Evolutionary conservation across 1,284 basidiomycete genomes (phyloP).

Genomic region (Trametes versicolor): DNA sequence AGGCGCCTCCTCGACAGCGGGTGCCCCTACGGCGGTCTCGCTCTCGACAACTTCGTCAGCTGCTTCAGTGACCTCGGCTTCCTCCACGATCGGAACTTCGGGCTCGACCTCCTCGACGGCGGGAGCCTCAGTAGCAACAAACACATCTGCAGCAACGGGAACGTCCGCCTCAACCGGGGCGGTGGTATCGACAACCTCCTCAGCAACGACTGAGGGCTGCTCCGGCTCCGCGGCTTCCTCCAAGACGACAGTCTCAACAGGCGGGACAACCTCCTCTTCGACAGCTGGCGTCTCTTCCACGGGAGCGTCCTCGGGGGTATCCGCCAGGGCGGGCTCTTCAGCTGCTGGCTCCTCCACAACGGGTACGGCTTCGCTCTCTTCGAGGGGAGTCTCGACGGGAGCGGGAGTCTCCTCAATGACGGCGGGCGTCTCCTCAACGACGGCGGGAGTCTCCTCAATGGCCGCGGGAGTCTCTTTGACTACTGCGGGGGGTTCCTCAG

Average conservation of each 20-base stretch:
- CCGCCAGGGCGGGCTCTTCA: conserved; percentile 9
- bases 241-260: conserved; percentile 8
- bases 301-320: conserved; percentile 5
- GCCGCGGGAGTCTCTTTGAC: conserved; percentile 11
- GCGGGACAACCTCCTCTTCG: conserved; percentile 3
- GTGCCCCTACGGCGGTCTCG: too few relatives aligned
- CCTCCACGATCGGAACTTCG: conserved; percentile 19
- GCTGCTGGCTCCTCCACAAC: conserved; percentile 2
- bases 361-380: conserved; percentile 8
- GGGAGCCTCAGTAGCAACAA: conserved; percentile 7
- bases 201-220: conserved; percentile 1
- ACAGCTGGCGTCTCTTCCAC: conserved; percentile 1
- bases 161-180: conserved; percentile 13
- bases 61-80: conserved; percentile 13
- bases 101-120: conserved; percentile 6
- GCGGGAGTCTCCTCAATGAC: conserved; percentile 17
- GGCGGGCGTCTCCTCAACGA: conserved; percentile 17
- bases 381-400: conserved; percentile 9
- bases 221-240: conserved; percentile 8
- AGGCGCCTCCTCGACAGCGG: conserved; percentile 11
- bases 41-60: neutral
- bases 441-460: conserved; percentile 2
- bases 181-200: conserved; percentile 5
- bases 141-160: conserved; percentile 8
- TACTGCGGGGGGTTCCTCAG: neutral